Evolutionary conservation across 495 filamentous ascomycete genomes (phyloP).

Genomic region (Aspergillus affinis): DNA sequence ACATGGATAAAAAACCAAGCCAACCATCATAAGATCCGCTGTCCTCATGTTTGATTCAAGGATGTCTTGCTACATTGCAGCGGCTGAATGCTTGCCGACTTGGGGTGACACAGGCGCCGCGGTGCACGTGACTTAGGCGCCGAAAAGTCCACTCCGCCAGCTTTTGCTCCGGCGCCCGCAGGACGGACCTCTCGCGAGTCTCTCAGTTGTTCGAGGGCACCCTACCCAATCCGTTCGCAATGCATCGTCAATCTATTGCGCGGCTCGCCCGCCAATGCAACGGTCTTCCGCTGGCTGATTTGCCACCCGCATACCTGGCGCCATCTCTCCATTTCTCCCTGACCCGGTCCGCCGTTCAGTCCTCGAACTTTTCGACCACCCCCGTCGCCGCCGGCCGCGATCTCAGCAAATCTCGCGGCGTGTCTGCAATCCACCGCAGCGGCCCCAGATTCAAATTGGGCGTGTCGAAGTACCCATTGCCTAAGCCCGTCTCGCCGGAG

Average conservation of each 20-base stretch:
- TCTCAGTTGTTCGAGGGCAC: constrained; percentile 14
- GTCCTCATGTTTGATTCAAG: not conserved
- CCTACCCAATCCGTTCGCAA: constrained; percentile 22
- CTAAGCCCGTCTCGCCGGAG: constrained; percentile 61
- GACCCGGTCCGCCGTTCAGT: constrained; percentile 32
- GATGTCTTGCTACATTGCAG: not conserved
- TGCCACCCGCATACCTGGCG: constrained; percentile 46
- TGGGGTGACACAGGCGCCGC: not conserved
- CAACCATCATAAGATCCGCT: not conserved
- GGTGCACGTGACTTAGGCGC: constrained; percentile 25
- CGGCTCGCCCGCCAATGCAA: constrained; percentile 38
- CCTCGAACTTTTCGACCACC: constrained; percentile 49
- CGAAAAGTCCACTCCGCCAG: constrained; percentile 18
- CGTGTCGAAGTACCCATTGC: constrained; percentile 69
- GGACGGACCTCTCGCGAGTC: constrained; percentile 14
- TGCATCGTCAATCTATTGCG: constrained; percentile 40
- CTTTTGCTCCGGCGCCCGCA: constrained; percentile 18
- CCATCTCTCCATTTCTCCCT: constrained; percentile 45
- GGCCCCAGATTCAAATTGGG: constrained; percentile 70
- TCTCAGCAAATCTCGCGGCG: constrained; percentile 60
- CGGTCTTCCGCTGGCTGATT: constrained; percentile 31
- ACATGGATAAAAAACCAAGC: not conserved
- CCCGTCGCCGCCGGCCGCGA: constrained; percentile 40
- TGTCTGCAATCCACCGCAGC: constrained; percentile 75
- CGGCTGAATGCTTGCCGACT: not conserved